These are phyloP conservation scores for Macadamia integrifolia DNA, from an alignment of 164 flowering plant species.

Conservation along the genomic window DNA sequence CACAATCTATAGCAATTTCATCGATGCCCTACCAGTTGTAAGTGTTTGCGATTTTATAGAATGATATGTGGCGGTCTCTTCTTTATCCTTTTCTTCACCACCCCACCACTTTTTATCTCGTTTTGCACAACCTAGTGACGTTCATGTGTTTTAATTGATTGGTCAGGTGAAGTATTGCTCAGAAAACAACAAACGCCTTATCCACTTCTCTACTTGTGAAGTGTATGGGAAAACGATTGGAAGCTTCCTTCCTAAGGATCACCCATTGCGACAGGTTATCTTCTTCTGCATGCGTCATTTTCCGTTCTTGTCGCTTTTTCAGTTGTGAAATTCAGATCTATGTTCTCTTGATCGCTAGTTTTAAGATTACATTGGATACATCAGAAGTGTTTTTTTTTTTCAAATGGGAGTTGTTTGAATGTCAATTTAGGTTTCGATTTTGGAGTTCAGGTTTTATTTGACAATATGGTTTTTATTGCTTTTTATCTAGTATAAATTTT, in stretches of 20 bases:
- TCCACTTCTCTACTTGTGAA: slow-evolving; percentile 98
- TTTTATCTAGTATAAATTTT: no score
- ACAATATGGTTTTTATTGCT: no score
- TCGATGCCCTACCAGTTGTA: slow-evolving; percentile 84
- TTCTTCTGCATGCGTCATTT: background rate
- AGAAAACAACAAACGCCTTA: slow-evolving; percentile 89
- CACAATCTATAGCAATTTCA: slow-evolving; percentile 81
- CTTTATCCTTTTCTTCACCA: background rate
- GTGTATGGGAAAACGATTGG: slow-evolving; percentile 96
- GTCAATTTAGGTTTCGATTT: background rate
- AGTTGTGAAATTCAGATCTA: background rate
- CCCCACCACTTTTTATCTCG: background rate
- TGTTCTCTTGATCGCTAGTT: background rate
- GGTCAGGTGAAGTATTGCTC: slow-evolving; percentile 88
- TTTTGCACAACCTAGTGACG: background rate
- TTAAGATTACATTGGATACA: background rate
- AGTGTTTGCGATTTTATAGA: background rate
- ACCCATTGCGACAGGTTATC: slow-evolving; percentile 72
- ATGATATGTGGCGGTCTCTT: no score
- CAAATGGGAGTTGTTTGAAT: background rate
- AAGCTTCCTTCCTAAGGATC: slow-evolving; percentile 83
- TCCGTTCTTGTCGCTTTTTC: background rate
- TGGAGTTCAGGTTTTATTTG: no score
- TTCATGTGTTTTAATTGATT: slow-evolving; percentile 13
- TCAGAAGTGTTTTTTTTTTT: no score